These are phyloP conservation scores for Exidia glandulosa DNA, from an alignment of 768 basidiomycete species.

Conservation along the genomic window DNA sequence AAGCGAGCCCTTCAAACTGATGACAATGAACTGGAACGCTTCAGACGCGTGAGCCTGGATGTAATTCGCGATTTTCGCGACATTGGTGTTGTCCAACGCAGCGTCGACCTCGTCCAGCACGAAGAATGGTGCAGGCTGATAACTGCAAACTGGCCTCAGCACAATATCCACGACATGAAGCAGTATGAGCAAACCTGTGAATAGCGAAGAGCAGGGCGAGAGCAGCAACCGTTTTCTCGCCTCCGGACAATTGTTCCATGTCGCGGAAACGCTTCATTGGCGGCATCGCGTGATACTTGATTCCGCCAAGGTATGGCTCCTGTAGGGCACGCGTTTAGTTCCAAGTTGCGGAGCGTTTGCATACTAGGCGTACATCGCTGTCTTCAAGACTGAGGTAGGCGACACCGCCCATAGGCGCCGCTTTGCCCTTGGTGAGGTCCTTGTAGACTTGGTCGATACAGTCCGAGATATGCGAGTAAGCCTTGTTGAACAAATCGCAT, in stretches of 20 bases:
- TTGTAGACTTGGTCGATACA: conserved; percentile 95
- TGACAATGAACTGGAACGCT: conserved; percentile 91
- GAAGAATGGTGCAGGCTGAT: conserved; percentile 95
- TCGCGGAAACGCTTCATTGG: conserved; percentile 99
- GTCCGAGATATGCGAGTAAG: conserved; percentile 92
- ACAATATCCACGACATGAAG: background rate
- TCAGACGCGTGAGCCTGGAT: conserved; percentile 77
- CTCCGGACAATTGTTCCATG: conserved; percentile 97
- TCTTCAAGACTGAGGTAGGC: conserved; percentile 95
- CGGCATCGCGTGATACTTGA: conserved; percentile 99
- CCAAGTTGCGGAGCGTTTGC: conserved; percentile 4
- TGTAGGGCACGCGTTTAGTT: conserved; percentile 15
- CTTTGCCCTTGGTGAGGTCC: conserved; percentile 91
- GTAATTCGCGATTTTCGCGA: conserved; percentile 90
- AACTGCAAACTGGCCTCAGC: conserved; percentile 36
- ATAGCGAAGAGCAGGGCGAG: conserved; percentile 94
- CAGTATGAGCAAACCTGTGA: conserved; percentile 53
- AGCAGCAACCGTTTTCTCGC: conserved; percentile 97
- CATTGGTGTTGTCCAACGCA: conserved; percentile 97
- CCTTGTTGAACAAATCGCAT: conserved; percentile 85
- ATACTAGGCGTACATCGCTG: conserved; percentile 64
- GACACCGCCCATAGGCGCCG: conserved; percentile 88
- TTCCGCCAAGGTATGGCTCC: conserved; percentile 80
- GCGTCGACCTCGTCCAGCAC: conserved; percentile 99
- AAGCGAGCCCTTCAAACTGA: conserved; percentile 88